Conservation (phyloP, 2,329 filamentous ascomycete genomes). For the Aspergillus fijiensis region DNA sequence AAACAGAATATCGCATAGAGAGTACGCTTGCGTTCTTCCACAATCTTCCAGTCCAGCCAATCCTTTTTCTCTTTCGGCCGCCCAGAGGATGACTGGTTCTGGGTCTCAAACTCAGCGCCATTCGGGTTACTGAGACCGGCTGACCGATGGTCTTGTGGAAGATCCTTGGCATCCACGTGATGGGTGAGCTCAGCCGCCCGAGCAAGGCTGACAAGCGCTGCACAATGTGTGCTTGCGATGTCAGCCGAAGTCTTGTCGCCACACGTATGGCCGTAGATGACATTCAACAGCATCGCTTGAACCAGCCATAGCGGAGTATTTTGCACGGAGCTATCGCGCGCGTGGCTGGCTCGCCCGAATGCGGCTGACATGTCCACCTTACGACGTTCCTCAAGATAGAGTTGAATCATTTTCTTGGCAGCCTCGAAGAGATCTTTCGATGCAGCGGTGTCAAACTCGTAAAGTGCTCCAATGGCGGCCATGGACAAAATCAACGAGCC, state of each 20-base stretch:
- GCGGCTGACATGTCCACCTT: slow-evolving; percentile 74
- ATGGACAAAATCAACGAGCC: slow-evolving; percentile 85
- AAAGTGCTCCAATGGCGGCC: slow-evolving; percentile 82
- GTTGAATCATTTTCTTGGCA: slow-evolving; percentile 91
- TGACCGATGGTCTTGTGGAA: slow-evolving; percentile 44
- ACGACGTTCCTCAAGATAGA: slow-evolving; percentile 86
- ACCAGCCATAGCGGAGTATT: slow-evolving; percentile 90
- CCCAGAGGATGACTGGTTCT: slow-evolving; percentile 37
- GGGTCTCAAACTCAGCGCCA: slow-evolving; percentile 25
- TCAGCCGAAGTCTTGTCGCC: slow-evolving; percentile 87
- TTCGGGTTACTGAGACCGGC: slow-evolving; percentile 58
- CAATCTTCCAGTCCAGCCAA: slow-evolving; percentile 85
- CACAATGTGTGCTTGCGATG: slow-evolving; percentile 88
- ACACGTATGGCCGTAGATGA: slow-evolving; percentile 93
- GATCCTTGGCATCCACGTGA: slow-evolving; percentile 38
- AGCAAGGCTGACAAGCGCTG: slow-evolving; percentile 84
- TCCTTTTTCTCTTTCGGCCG: slow-evolving; percentile 50
- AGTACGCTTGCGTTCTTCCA: slow-evolving; percentile 89
- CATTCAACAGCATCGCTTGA: slow-evolving; percentile 93
- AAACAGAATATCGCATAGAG: slow-evolving; percentile 88
- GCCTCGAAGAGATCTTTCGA: slow-evolving; percentile 88
- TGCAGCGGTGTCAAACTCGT: slow-evolving; percentile 76
- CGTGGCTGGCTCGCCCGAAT: slow-evolving; percentile 53
- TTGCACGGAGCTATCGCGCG: slow-evolving; percentile 63
- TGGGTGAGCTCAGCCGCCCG: slow-evolving; percentile 77